Evolutionary conservation across 306 rosid genomes (phyloP).

Genomic region (Abrus precatorius): DNA sequence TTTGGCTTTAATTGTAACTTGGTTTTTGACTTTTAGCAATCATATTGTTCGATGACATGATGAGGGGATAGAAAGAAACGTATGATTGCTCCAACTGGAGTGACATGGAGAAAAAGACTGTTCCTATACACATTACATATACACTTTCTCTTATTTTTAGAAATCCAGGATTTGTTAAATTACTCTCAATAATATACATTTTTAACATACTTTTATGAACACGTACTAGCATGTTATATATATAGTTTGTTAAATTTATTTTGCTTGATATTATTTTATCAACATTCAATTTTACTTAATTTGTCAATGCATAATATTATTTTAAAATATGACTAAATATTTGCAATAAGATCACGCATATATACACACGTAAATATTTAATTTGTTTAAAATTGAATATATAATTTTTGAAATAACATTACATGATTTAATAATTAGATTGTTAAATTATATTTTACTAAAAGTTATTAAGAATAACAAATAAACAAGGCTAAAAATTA

Average conservation of each 20-base stretch:
- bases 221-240: no score
- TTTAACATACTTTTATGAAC: no score
- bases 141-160: neutral
- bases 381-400: no score
- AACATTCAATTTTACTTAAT: no score
- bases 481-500: no score
- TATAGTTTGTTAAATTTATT: no score
- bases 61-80: slow-evolving; percentile 29
- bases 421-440: no score
- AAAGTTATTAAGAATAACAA: neutral
- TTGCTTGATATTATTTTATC: neutral
- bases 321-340: neutral
- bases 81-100: slow-evolving; percentile 36
- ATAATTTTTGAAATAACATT: no score
- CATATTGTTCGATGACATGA: slow-evolving; percentile 31
- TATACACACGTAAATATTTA: no score
- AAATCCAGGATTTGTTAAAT: neutral
- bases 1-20: slow-evolving; percentile 24
- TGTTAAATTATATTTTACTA: no score
- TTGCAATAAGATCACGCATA: neutral
- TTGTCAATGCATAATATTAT: neutral
- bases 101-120: slow-evolving; percentile 16
- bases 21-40: slow-evolving; percentile 51
- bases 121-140: neutral
- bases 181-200: neutral